Percentiles rank a stretch among this genome's conserved stretches.
These are phyloP conservation scores for Pezicula carpinea DNA, from an alignment of 2,329 filamentous ascomycete genomes.

Conservation along the genomic window DNA sequence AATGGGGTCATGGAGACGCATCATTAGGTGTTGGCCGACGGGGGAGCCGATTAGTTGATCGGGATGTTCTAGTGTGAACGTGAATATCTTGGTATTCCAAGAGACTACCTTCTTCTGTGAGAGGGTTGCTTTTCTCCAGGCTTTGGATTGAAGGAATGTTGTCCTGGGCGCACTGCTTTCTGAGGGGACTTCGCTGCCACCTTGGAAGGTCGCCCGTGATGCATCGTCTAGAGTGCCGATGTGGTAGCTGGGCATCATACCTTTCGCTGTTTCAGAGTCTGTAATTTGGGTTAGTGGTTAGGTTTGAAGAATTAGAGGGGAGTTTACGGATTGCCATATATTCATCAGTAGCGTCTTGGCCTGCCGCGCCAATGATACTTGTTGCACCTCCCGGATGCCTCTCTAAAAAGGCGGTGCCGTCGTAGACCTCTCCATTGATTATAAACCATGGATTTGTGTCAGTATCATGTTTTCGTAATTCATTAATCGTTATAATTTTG, in stretches of 20 bases:
- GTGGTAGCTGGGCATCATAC: conserved; percentile 83
- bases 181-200: conserved; percentile 33
- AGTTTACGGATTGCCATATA: conserved; percentile 82
- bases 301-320: neutral
- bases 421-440: conserved; percentile 82
- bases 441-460: conserved; percentile 78
- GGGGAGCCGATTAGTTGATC: conserved; percentile 71
- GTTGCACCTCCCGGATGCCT: conserved; percentile 82
- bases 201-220: conserved; percentile 49
- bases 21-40: conserved; percentile 81
- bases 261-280: conserved; percentile 90
- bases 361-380: conserved; percentile 80
- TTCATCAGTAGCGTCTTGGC: conserved; percentile 77
- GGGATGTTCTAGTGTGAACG: conserved; percentile 69
- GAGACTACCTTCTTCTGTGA: conserved; percentile 66
- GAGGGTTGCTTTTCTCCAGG: conserved; percentile 71
- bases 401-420: conserved; percentile 75
- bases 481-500: conserved; percentile 61
- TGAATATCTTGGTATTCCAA: conserved; percentile 76
- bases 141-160: conserved; percentile 66
- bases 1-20: conserved; percentile 70
- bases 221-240: conserved; percentile 69
- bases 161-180: conserved; percentile 41
- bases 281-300: conserved; percentile 23
- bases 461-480: conserved; percentile 63